These are phyloP conservation scores for Fonsecaea multimorphosa DNA, from an alignment of 2,329 filamentous ascomycete species.

Conservation along the genomic window DNA sequence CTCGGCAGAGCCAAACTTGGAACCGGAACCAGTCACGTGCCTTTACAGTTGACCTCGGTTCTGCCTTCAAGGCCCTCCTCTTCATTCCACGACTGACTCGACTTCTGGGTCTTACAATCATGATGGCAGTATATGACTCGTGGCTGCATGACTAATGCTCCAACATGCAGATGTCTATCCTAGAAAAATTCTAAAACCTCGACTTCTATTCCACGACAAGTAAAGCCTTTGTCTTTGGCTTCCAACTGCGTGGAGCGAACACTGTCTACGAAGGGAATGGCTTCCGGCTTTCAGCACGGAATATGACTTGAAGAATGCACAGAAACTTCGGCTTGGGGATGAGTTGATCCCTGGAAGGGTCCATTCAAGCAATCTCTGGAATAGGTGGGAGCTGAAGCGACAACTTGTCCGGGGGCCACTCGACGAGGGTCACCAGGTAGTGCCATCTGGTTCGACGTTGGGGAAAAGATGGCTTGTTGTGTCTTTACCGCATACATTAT, in stretches of 20 bases:
- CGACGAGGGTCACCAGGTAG: background rate
- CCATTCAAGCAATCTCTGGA: background rate
- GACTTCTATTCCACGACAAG: background rate
- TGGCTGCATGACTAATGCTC: background rate
- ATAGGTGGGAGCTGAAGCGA: background rate
- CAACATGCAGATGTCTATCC: background rate
- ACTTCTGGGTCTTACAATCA: background rate
- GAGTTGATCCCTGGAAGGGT: background rate
- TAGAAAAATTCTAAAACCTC: background rate
- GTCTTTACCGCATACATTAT: constrained; percentile 34
- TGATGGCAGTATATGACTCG: background rate
- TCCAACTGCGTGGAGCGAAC: background rate
- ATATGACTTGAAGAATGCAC: background rate
- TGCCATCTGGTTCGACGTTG: background rate
- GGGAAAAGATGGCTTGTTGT: constrained; percentile 28
- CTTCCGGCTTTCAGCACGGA: background rate
- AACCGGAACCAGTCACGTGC: background rate
- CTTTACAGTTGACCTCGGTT: background rate
- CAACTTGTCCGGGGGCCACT: background rate
- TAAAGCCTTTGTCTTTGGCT: background rate
- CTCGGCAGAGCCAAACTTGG: background rate
- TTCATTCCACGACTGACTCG: background rate
- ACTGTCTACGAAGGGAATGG: background rate
- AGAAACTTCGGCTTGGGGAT: background rate
- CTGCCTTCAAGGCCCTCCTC: background rate